phyloP scores from a whole-genome alignment of 768 basidiomycete species.

The Mycena haematopus region DNA sequence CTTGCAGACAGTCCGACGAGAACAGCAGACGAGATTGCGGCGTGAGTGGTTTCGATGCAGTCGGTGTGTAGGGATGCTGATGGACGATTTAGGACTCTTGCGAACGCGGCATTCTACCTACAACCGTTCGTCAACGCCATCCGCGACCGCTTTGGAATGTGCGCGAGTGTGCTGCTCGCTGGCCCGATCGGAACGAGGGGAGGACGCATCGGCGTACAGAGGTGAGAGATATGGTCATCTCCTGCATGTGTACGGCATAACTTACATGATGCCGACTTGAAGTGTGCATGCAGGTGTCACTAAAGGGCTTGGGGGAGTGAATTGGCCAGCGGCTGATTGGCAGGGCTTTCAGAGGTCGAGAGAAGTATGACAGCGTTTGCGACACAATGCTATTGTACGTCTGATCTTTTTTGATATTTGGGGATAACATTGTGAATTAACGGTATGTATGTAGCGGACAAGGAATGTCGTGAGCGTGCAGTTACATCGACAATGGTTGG shows the following conservation, averaged over 20 bases:
- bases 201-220: background rate
- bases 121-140: conserved; percentile 3
- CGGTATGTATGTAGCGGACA: background rate
- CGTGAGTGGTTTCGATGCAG: background rate
- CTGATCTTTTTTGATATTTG: background rate
- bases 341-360: background rate
- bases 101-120: background rate
- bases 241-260: too few species aligned
- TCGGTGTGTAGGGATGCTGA: background rate
- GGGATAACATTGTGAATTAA: too few species aligned
- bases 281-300: too few species aligned
- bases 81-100: background rate
- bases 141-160: background rate
- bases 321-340: background rate
- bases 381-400: background rate
- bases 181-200: background rate
- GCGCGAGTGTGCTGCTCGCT: background rate
- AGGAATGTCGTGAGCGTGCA: background rate
- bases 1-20: conserved; percentile 5
- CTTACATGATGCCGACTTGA: too few species aligned
- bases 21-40: background rate
- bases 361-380: background rate
- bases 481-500: too few species aligned
- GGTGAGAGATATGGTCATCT: background rate
- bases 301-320: background rate